phyloP scores from a whole-genome alignment of 2,329 filamentous ascomycete genomes.

The Paraphoma chrysanthemicola region DNA sequence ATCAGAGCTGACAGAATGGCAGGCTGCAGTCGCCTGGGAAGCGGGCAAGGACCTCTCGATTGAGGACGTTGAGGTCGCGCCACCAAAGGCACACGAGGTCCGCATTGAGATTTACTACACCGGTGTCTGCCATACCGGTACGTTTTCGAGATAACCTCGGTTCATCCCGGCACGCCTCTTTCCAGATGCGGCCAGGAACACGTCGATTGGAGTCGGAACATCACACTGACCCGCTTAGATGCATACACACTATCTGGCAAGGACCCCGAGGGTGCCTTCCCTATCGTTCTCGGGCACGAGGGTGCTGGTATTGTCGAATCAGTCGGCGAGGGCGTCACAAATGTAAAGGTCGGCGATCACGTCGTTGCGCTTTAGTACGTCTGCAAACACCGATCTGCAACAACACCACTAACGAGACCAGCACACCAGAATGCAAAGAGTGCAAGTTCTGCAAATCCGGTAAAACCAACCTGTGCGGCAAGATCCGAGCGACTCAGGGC shows the following conservation, averaged over 20 bases:
- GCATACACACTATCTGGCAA: constrained; percentile 78
- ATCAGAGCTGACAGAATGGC: constrained; percentile 23
- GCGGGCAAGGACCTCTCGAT: constrained; percentile 87
- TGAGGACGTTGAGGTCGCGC: constrained; percentile 90
- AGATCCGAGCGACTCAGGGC: constrained; percentile 97
- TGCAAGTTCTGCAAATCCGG: constrained; percentile 99
- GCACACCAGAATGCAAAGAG: constrained; percentile 94
- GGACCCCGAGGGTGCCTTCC: constrained; percentile 78
- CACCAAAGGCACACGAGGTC: constrained; percentile 91
- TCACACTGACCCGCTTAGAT: constrained; percentile 27
- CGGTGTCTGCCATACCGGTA: constrained; percentile 97
- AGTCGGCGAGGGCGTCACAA: constrained; percentile 92
- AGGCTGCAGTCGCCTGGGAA: constrained; percentile 97
- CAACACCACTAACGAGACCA: constrained; percentile 50
- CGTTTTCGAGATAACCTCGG: constrained; percentile 7
- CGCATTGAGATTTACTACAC: constrained; percentile 98
- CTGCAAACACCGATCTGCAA: neutral
- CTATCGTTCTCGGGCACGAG: constrained; percentile 53
- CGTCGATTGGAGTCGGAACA: neutral
- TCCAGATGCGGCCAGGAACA: too few relatives aligned
- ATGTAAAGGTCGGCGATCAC: constrained; percentile 91
- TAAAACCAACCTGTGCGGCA: constrained; percentile 99
- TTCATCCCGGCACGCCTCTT: too few relatives aligned
- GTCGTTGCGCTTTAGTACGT: constrained; percentile 62
- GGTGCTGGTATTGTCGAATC: constrained; percentile 53